Base-by-base conservation (phyloP, 2,329 filamentous ascomycete genomes). In the Fusarium napiforme region DNA sequence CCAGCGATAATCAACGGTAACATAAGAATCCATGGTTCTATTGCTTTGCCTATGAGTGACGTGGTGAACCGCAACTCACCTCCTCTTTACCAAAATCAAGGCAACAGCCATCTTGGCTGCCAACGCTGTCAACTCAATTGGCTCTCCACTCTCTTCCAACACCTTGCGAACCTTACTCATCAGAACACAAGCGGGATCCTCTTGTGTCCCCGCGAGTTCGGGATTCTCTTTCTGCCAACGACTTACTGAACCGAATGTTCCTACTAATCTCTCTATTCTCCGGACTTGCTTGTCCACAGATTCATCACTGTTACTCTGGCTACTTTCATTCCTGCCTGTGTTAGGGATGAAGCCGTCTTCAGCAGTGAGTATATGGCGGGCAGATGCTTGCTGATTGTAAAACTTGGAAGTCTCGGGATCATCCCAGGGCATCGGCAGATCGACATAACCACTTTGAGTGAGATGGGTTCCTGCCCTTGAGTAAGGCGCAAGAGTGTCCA, bases 341-440 rank as follows among this genome's bases (percentile, higher is more conserved):
- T 11, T 18, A 0, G 37, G 21, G 0, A 63, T 1, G 10, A 50
- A 52, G 2, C 56, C 43, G 1, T 65, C 42, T 14, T 28, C 26
- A 0, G 37, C 53, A 1, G 18, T 32, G 16, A 70, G 52, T 0
- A 70, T 32, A 15, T 50, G 60, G 0, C 66, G 66, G 3, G 15
- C 4, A 26, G 46, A 66, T 1, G 11, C 26, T 9, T 19, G 1
- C 5, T 30, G 32, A 1, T 70, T 30, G 7, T 70, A 70, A 0
- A 70, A 4, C 1, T 9, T 2, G 5, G 60, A 18, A 9, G 42
- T 65, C 1, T 15, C 7, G 0, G 37, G 46, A n/a, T 70, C 15
- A 26, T 60, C 37, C 67, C 66, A 70, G 0, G 66, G 67, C 67
- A 70, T 65, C 0, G 57, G 21, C 4, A 70, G 32, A 5, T 70